These are phyloP conservation scores for Penstemon davidsonii DNA, from an alignment of 257 asterid genomes.

Conservation along the genomic window DNA sequence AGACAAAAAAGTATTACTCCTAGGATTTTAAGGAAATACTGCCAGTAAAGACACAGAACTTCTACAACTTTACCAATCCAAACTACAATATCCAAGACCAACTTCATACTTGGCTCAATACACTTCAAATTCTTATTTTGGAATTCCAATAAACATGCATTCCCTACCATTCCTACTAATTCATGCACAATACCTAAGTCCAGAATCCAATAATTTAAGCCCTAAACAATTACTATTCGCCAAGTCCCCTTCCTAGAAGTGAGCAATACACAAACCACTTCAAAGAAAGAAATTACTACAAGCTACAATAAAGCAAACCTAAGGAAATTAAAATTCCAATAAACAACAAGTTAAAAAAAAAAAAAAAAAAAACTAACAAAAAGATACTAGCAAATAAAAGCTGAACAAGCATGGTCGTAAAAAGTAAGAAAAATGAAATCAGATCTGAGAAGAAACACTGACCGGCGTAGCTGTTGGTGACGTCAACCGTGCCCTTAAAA, in stretches of 20 bases:
- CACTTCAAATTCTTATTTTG: background rate
- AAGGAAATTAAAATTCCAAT: too few species aligned
- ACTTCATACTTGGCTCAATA: conserved; percentile 5
- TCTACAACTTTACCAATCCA: conserved; percentile 8
- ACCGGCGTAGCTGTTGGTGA: conserved; percentile 98
- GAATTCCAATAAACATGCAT: background rate
- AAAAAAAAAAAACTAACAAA: too few species aligned
- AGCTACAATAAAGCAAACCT: too few species aligned
- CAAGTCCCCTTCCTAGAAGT: too few species aligned
- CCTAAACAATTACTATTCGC: too few species aligned
- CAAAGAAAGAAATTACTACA: background rate
- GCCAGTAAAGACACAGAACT: conserved; percentile 1
- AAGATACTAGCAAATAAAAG: too few species aligned
- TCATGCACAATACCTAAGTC: too few species aligned
- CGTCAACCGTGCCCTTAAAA: conserved; percentile 85
- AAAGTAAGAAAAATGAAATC: conserved; percentile 6
- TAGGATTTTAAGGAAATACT: background rate
- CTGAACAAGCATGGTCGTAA: too few species aligned
- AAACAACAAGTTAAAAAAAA: too few species aligned
- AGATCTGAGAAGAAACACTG: conserved; percentile 47
- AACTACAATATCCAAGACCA: background rate
- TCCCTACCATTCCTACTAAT: too few species aligned
- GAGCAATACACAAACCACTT: background rate
- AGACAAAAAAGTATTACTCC: background rate
- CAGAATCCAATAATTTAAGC: too few species aligned